These are phyloP conservation scores for Trichocladium uniseriatum DNA, from an alignment of 495 filamentous ascomycete species.

Conservation along the genomic window DNA sequence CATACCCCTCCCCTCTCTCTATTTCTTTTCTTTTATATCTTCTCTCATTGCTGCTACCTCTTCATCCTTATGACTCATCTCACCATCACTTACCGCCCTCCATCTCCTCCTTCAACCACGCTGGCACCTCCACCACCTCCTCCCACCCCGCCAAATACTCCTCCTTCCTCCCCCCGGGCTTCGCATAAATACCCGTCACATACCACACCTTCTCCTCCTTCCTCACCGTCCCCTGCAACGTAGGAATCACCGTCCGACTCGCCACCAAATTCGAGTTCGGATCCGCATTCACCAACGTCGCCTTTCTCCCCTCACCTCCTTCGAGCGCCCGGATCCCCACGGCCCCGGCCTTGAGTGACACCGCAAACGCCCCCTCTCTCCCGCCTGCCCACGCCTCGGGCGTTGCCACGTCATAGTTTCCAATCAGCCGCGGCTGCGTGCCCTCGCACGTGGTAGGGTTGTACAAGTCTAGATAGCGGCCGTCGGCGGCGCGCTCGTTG, in stretches of 20 bases:
- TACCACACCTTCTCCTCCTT: conserved; percentile 42
- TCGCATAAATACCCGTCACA: conserved; percentile 42
- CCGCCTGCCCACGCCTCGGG: conserved; percentile 49
- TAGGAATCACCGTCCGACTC: conserved; percentile 60
- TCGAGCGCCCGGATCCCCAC: conserved; percentile 60
- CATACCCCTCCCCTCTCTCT: no score
- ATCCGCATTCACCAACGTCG: conserved; percentile 60
- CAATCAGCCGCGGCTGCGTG: conserved; percentile 42
- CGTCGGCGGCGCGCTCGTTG: conserved; percentile 49
- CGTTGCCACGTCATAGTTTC: conserved; percentile 46
- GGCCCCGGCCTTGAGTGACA: conserved; percentile 52
- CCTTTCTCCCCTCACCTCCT: conserved; percentile 31
- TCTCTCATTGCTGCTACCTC: no score
- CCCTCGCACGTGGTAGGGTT: conserved; percentile 35
- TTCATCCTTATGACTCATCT: no score
- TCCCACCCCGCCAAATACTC: conserved; percentile 47
- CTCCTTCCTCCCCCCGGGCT: conserved; percentile 32
- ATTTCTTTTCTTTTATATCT: no score
- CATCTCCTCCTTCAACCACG: conserved; percentile 46
- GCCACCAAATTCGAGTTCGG: conserved; percentile 69
- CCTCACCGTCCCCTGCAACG: conserved; percentile 44
- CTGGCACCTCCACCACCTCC: conserved; percentile 41
- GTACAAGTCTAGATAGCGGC: conserved; percentile 49
- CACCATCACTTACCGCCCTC: background rate
- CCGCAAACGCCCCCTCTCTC: conserved; percentile 47